phyloP scores from a whole-genome alignment of 768 basidiomycete genomes.

The Peribolospora baueri region DNA sequence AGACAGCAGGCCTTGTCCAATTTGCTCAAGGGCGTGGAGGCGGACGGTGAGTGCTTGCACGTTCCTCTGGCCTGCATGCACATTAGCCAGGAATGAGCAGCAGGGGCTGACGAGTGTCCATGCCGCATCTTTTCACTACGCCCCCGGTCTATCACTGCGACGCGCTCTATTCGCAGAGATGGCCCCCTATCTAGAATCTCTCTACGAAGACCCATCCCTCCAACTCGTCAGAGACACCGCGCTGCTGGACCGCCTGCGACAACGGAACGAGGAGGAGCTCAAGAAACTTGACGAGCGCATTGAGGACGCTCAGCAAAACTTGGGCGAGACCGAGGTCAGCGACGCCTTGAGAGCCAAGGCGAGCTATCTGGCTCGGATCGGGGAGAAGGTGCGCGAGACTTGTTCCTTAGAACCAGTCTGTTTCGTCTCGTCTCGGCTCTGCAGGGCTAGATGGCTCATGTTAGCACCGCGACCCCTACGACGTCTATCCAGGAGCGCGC shows the following conservation, averaged over 20 bases:
- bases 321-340: slow-evolving; percentile 80
- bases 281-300: slow-evolving; percentile 50
- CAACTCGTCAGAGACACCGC: slow-evolving; percentile 25
- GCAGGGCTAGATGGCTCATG: too few species aligned
- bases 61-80: not conserved
- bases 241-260: slow-evolving; percentile 36
- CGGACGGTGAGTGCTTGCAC: slow-evolving; percentile 37
- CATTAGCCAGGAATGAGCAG: too few species aligned
- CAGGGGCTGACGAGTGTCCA: not conserved
- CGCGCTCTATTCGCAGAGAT: not conserved
- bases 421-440: too few species aligned
- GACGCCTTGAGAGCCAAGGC: slow-evolving; percentile 67
- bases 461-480: not conserved
- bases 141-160: slow-evolving; percentile 19
- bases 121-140: slow-evolving; percentile 15
- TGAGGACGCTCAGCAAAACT: slow-evolving; percentile 63
- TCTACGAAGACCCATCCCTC: slow-evolving; percentile 18
- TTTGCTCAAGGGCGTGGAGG: slow-evolving; percentile 48
- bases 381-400: slow-evolving; percentile 34
- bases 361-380: slow-evolving; percentile 64
- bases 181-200: slow-evolving; percentile 15
- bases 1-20: slow-evolving; percentile 39
- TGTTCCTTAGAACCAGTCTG: too few species aligned
- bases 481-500: slow-evolving; percentile 38
- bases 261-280: slow-evolving; percentile 46